Evolutionary conservation across 1,284 basidiomycete species (phyloP).

Genomic region (Ganoderma leucocontextum): DNA sequence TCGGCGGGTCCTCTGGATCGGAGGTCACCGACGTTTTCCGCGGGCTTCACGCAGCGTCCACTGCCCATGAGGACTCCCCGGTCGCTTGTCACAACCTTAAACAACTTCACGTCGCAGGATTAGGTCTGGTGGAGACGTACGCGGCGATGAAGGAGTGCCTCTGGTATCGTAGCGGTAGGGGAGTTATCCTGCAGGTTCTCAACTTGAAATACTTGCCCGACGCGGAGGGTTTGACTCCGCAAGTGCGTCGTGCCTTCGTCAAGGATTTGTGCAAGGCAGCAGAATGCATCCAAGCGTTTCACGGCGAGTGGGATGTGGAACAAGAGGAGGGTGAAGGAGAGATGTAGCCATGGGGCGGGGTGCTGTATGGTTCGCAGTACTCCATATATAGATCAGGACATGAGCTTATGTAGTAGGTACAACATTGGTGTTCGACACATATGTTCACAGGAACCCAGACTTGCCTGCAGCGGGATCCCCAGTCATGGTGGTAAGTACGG

Average conservation of each 20-base stretch:
- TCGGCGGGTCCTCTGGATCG: background rate
- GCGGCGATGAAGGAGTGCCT: background rate
- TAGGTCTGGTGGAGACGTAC: background rate
- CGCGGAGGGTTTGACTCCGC: background rate
- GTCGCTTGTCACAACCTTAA: background rate
- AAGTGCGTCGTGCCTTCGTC: background rate
- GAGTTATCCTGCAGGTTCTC: background rate
- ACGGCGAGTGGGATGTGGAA: too few relatives aligned
- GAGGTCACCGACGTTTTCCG: background rate
- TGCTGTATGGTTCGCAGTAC: too few relatives aligned
- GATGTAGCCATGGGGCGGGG: too few relatives aligned
- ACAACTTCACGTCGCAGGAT: background rate
- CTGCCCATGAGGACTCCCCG: background rate
- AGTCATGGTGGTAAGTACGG: too few relatives aligned
- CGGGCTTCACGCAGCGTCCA: background rate
- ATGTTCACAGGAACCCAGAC: too few relatives aligned
- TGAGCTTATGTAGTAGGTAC: too few relatives aligned
- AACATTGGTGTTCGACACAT: too few relatives aligned
- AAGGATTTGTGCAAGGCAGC: background rate
- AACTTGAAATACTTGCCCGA: background rate
- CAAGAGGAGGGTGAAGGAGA: too few relatives aligned
- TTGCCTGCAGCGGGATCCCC: too few relatives aligned
- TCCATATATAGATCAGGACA: too few relatives aligned
- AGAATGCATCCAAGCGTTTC: background rate
- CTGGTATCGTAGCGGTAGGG: background rate